Evolutionary conservation across 2,329 filamentous ascomycete species (phyloP), one percentile per base, ranked within the genome.

Genomic region (Penicillium sp.): DNA sequence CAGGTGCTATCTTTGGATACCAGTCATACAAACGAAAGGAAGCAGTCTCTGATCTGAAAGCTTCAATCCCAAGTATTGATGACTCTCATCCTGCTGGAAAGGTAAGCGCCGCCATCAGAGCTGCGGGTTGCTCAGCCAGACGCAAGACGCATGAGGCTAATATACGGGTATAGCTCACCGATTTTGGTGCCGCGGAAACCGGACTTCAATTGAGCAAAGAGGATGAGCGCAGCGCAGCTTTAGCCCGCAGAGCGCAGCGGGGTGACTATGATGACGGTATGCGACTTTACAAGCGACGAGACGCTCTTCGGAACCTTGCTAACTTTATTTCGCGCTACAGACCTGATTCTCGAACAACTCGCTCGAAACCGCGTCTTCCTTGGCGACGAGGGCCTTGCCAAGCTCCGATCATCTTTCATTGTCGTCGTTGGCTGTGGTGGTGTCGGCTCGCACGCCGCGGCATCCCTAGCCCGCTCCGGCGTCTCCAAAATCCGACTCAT

Each of bases 331-430:
- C 22, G 22, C 3, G 21, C 39, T 51, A n/a, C 14, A 86, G 92
- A 94, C 65, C 82, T 99, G 41, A 93, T 97, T 53, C 83, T 96
- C 44, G 94, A 99, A 76, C 94, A 99, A 73, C 83, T 99, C 11
- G 92, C 93, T 2, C 87, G 94, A 46, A 97, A 97, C 71, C 85
- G 90, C 50, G 92, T 94, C 29, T 99, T 99, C 69, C 84, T 99
- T 10, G 90, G 84, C 13, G 86, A 93, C 29, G 86, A 87, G 7
- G 94, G 94, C 0, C 83, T 99, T 10, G 78, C 81, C 14, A 91
- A 89, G 68, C 83, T 99, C 29, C 89, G 93, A 11, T 80, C 83
- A 44, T 84, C 93, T 1, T 96, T 95, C 67, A 84, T 99, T 44
- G 82, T 97, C 38, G 84, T 99, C 1, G 92, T 99, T 10, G 94